These are phyloP conservation scores for Xylariaceae sp. DNA, from an alignment of 2,329 filamentous ascomycete species.

Conservation along the genomic window DNA sequence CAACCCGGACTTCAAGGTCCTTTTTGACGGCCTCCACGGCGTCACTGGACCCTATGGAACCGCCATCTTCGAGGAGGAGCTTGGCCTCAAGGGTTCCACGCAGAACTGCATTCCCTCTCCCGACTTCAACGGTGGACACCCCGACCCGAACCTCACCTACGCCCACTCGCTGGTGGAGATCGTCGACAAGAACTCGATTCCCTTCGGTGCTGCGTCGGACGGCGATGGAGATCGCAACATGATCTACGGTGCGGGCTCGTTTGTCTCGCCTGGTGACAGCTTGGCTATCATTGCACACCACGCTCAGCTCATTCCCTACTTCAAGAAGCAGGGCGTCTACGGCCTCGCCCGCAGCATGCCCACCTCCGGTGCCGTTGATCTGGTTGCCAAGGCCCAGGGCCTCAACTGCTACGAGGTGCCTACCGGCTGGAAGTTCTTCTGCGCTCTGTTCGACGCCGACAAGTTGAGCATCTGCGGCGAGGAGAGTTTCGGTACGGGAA, in stretches of 20 bases:
- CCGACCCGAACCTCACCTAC: slow-evolving; percentile 95
- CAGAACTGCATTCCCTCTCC: slow-evolving; percentile 91
- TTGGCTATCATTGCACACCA: slow-evolving; percentile 97
- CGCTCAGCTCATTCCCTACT: slow-evolving; percentile 93
- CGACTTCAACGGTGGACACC: slow-evolving; percentile 95
- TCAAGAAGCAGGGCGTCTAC: slow-evolving; percentile 94
- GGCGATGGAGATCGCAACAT: slow-evolving; percentile 99
- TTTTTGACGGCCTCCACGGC: slow-evolving; percentile 90
- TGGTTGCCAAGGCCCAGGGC: slow-evolving; percentile 90
- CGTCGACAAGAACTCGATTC: slow-evolving; percentile 84
- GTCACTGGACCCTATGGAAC: slow-evolving; percentile 94
- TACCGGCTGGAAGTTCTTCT: slow-evolving; percentile 99
- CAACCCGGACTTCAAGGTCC: slow-evolving; percentile 89
- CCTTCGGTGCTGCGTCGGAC: slow-evolving; percentile 93
- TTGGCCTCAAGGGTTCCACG: slow-evolving; percentile 68
- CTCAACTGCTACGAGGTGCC: slow-evolving; percentile 93
- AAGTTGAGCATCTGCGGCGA: slow-evolving; percentile 98
- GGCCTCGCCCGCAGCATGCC: slow-evolving; percentile 97
- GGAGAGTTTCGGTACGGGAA: slow-evolving; percentile 95
- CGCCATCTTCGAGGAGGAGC: slow-evolving; percentile 90
- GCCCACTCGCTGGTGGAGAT: slow-evolving; percentile 89
- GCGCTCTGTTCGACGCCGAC: slow-evolving; percentile 84
- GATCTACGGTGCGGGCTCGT: slow-evolving; percentile 96
- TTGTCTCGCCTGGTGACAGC: slow-evolving; percentile 95
- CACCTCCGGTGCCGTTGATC: slow-evolving; percentile 88